Evolutionary conservation across 306 rosid species (phyloP), one percentile per base, ranked within the genome.

Genomic region (Hippophae gyantsensis): DNA sequence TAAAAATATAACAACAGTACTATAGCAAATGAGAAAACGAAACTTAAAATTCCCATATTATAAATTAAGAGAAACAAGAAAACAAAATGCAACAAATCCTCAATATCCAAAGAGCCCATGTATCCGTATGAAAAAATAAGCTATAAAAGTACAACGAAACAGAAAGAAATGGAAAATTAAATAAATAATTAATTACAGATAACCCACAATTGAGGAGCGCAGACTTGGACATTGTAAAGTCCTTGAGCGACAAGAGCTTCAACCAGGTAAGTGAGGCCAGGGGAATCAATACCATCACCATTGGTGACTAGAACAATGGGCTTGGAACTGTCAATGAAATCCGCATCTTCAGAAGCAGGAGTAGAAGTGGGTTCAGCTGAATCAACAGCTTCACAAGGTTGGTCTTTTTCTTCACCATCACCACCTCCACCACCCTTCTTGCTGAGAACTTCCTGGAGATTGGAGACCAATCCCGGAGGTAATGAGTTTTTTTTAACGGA

Each of bases 181-280:
- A 32, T 32, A 32, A 32, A 32, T 32, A 32, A 32, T 32, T 32
- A 32, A 32, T 32, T 32, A 32, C 5, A 32, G 38, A 32, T 2
- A 2, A 83, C 98, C 72, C 84, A 92, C 99, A 88, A 88, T 80
- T 92, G 96, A 67, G 99, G 99, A 84, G 88, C 98, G 85, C 93
- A 85, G 77, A 87, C 86, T 51, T 87, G 81, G 72, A 92, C 95
- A 80, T 82, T 82, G 88, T 82, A 88, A 10, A 86, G 78, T 68
- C 81, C 88, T 63, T 81, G 69, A 10, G 64, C 71, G 61, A 87
- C 88, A 48, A 92, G 89, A 70, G 95, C 96, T 73, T 88, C 77
- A 52, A 85, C 85, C 12, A 92, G 87, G 76, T 38, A 76, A 3
- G 78, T 77, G 47, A 92, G 85, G 26, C 99, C 96, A 41, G 86